These are phyloP conservation scores for Casuarina equisetifolia DNA, from an alignment of 306 rosid genomes.

Conservation along the genomic window DNA sequence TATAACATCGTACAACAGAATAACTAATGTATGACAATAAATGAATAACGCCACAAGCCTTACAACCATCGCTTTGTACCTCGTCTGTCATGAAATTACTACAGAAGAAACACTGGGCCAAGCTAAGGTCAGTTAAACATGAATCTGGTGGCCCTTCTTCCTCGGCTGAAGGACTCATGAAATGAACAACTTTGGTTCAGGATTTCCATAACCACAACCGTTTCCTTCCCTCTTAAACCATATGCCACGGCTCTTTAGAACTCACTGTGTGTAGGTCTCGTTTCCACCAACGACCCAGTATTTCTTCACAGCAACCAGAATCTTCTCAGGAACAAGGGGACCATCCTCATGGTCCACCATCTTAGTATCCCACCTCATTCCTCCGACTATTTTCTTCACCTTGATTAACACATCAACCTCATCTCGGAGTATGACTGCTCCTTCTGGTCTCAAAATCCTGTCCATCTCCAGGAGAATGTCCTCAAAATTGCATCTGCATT, in stretches of 20 bases:
- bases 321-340: constrained; percentile 88
- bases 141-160: constrained; percentile 26
- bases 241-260: constrained; percentile 1
- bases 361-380: constrained; percentile 92
- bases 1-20: constrained; percentile 29
- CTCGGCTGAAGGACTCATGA: constrained; percentile 18
- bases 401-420: constrained; percentile 67
- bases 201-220: constrained; percentile 23
- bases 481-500: constrained; percentile 72
- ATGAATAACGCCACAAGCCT: constrained; percentile 28
- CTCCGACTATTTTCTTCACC: constrained; percentile 76
- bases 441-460: constrained; percentile 88
- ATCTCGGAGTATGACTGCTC: constrained; percentile 86
- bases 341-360: constrained; percentile 97
- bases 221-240: constrained; percentile 23
- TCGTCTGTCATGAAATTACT: constrained; percentile 33
- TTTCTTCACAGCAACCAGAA: constrained; percentile 87
- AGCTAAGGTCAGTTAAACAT: constrained; percentile 21
- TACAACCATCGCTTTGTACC: constrained; percentile 24
- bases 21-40: constrained; percentile 28
- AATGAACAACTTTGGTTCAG: constrained; percentile 29
- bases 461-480: constrained; percentile 98
- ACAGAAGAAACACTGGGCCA: constrained; percentile 18
- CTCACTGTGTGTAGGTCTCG: constrained; percentile 55
- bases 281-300: constrained; percentile 84